phyloP scores from a whole-genome alignment of 75 land plant genomes.

The Sequoia sempervirens region DNA sequence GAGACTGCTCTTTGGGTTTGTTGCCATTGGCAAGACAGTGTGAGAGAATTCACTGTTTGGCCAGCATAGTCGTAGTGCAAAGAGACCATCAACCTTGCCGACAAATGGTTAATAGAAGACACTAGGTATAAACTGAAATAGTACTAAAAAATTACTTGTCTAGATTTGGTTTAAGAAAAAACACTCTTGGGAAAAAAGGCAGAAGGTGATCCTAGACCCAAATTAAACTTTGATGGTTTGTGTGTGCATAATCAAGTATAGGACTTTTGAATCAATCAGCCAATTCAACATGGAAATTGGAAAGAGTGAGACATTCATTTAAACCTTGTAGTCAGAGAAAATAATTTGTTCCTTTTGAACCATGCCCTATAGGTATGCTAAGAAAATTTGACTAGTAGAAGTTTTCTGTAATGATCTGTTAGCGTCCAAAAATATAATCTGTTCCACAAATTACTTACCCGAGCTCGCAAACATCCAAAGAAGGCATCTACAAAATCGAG shows the following conservation, averaged over 20 bases:
- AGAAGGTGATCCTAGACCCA: not conserved
- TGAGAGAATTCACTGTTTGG: too few species aligned
- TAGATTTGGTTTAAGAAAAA: too few species aligned
- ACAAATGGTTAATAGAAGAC: not conserved
- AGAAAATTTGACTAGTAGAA: not conserved
- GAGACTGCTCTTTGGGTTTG: too few species aligned
- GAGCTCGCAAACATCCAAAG: slow-evolving; percentile 50
- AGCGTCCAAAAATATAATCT: not conserved
- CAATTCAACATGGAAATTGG: too few species aligned
- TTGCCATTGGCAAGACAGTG: too few species aligned
- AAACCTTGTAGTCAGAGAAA: not conserved
- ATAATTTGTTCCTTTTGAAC: too few species aligned
- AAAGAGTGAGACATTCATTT: too few species aligned
- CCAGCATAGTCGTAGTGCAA: too few species aligned
- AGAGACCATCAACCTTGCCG: too few species aligned
- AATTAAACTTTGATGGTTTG: not conserved
- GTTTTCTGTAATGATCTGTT: not conserved
- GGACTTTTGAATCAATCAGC: not conserved
- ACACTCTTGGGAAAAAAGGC: too few species aligned
- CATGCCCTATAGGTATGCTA: not conserved
- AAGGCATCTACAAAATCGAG: slow-evolving; percentile 60
- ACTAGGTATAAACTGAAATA: not conserved
- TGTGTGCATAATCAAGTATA: not conserved
- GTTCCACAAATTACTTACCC: slow-evolving; percentile 1
- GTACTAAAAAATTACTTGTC: too few species aligned